A percentile compares a stretch with the other conserved stretches of the same genome.
Evolutionary conservation across 129 eudicot genomes (phyloP).

Genomic region (Flaveria brownii): DNA sequence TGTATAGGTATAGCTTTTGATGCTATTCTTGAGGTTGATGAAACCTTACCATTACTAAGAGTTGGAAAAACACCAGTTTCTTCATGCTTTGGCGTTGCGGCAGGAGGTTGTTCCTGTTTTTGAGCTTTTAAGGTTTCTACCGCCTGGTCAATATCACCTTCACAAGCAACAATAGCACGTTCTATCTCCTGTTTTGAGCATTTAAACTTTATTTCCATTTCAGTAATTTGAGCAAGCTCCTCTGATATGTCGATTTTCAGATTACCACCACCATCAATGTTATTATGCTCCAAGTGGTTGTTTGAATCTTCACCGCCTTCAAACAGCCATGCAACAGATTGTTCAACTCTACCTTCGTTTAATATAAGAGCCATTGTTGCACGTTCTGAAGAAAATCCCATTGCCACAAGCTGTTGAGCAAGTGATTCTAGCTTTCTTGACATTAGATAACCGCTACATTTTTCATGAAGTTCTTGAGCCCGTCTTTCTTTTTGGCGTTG

Average conservation of each 20-base stretch:
- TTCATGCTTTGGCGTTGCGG: constrained; percentile 48
- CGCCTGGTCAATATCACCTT: constrained; percentile 79
- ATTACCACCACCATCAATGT: constrained; percentile 53
- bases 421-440: constrained; percentile 76
- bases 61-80: constrained; percentile 59
- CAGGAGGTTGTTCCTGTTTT: constrained; percentile 61
- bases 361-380: constrained; percentile 82
- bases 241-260: constrained; percentile 77
- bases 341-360: constrained; percentile 76
- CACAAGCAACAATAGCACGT: constrained; percentile 64
- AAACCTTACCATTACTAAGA: constrained; percentile 42
- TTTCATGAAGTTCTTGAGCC: constrained; percentile 79
- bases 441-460: constrained; percentile 76
- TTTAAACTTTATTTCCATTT: constrained; percentile 60
- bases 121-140: constrained; percentile 61
- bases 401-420: constrained; percentile 68
- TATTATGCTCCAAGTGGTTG: constrained; percentile 44
- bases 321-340: constrained; percentile 70
- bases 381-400: constrained; percentile 79
- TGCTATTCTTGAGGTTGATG: constrained; percentile 33
- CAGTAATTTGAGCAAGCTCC: constrained; percentile 63
- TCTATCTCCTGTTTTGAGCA: constrained; percentile 76
- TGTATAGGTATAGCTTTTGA: constrained; percentile 42
- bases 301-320: constrained; percentile 68
- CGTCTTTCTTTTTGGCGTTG: constrained; percentile 85